Base-by-base conservation (phyloP, 306 rosid genomes). In the Prunus mira region DNA sequence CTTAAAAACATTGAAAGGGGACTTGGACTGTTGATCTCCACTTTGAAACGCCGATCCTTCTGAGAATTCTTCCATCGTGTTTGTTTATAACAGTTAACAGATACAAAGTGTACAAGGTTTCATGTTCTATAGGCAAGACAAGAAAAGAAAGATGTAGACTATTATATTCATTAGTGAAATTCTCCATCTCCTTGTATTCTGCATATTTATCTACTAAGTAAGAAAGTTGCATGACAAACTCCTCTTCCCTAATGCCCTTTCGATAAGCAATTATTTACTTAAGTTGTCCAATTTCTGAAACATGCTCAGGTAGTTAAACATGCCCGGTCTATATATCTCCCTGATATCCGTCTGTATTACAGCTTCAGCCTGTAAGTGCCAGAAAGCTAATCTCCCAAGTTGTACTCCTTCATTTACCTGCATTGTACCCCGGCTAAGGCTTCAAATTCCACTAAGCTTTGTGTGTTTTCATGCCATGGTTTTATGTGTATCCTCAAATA, bases 1-100 rank as follows among this genome's bases (percentile, higher is more conserved):
- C 69, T 77, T 28, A 51, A 67, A 72, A 28, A 50, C 67, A 1
- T 4, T 60, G 49, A 55, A 79, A 12, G 7, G 63, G 24, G 65
- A 19, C 67, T 38, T 69, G 3, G n/a, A 34, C 46, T 73, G 10
- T 71, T 55, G 50, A 65, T 28, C 15, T 49, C 54, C 9, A 25
- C 10, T 63, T 58, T 20, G 28, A 15, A 49, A 22, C 15, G 15
- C 47, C 6, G 6, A 46, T 15, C 18, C 58, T 30, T 18, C 25
- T 0, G 15, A 47, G 49, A 12, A 18, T 7, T 25, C 22, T 73
- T 60, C 24, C 38, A 58, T 25, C 4, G 9, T 49, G 34, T 67
- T 46, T n/a, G 1, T 57, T 3, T 3, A 43, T 47, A 6, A 9
- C 12, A 19, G 25, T 10, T 12, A 32, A 52, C 10, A 34, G 5